These are phyloP conservation scores for Fusarium metavorans DNA, from an alignment of 2,329 filamentous ascomycete genomes.

Conservation along the genomic window DNA sequence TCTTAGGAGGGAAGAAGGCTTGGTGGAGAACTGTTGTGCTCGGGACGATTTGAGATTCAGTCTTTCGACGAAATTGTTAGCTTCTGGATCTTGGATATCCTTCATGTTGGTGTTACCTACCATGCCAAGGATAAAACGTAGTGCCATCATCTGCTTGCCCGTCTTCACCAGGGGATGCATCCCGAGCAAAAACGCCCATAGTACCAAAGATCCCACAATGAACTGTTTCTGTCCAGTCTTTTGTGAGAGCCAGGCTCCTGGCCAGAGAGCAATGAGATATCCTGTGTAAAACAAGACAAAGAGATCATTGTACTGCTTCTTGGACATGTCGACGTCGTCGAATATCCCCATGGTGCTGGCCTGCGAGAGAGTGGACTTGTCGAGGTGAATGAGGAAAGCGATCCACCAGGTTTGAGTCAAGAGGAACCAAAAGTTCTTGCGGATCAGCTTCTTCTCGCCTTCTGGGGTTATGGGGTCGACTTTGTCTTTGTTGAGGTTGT, in stretches of 20 bases:
- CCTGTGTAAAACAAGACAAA: conserved; percentile 1
- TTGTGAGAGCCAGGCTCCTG: not conserved
- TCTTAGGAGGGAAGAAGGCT: conserved; percentile 1
- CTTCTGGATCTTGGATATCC: not conserved
- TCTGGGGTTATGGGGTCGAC: not conserved
- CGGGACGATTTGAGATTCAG: not conserved
- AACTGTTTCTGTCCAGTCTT: not conserved
- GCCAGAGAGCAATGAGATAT: conserved; percentile 3
- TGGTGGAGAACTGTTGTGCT: not conserved
- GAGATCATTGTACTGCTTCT: not conserved
- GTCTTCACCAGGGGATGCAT: not conserved
- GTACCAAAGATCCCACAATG: not conserved
- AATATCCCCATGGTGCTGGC: conserved; percentile 19
- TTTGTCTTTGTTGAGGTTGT: not conserved
- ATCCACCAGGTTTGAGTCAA: conserved; percentile 13
- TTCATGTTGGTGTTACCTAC: not conserved
- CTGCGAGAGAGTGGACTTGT: conserved; percentile 15
- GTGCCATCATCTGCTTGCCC: not conserved
- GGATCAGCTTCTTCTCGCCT: not conserved
- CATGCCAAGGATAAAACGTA: not conserved
- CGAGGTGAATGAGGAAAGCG: conserved; percentile 13
- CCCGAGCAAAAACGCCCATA: not conserved
- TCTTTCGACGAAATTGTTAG: not conserved
- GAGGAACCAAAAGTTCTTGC: conserved; percentile 15
- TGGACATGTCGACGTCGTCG: conserved; percentile 5